Base-by-base conservation (phyloP, 331 rosid species). In the Prunus yedoensis region DNA sequence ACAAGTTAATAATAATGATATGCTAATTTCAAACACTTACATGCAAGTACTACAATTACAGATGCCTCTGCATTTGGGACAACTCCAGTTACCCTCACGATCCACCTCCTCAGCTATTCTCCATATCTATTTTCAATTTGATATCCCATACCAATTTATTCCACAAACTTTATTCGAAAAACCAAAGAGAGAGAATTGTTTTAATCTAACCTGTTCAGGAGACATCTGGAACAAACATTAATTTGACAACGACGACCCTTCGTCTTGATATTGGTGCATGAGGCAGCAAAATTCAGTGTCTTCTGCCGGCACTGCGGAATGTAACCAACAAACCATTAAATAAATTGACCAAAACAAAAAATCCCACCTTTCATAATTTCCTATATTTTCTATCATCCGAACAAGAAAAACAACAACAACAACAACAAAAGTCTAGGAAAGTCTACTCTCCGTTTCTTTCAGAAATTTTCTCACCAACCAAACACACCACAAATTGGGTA, bases 11-110 rank as follows among this genome's bases (percentile, higher is more conserved):
- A 54, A 54, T 8, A 68, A 17, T 10, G 13, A 53, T 1, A 35
- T 10, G 47, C 67, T 3, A 25, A 21, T 5, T 13, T 74, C 17
- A 45, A 57, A 70, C 66, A 70, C 89, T 82, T 81, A 87, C 99
- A 75, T 83, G 91, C 99, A 94, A 32, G 32, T n/a, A 73, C 99
- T 94, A 63, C 99, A 92, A 62, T 89, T 94, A 82, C 99, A 94
- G 14, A 80, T 61, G 71, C 86, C 92, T 81, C 85, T 80, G 79
- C 99, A 94, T 76, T 49, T 94, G 7, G 99, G 97, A 72, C 99
- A 94, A 3, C 6, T 43, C 99, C 99, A 94, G 21, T 84, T 80
- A 21, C 30, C 73, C 82, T 78, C 30, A 53, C 15, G 66, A 2
- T 52, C 80, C 23, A 85, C 91, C 66, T 78, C 86, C 68, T 89